phyloP scores from a whole-genome alignment of 768 basidiomycete species.

The Psilocybe cubensis region DNA sequence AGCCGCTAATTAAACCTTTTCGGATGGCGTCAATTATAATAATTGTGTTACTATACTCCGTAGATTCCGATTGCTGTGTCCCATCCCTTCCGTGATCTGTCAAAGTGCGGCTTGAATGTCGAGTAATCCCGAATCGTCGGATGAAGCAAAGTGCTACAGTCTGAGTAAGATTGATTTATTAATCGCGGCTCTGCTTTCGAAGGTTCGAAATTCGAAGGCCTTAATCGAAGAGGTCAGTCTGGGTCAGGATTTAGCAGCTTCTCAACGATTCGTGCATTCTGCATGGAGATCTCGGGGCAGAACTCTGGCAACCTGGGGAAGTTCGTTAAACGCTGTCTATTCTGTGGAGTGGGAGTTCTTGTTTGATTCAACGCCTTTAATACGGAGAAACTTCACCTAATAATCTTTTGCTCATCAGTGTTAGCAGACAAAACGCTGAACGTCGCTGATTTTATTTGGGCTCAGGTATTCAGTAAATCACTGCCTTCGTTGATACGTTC shows the following conservation, averaged over 20 bases:
- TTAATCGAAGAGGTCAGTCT: not conserved
- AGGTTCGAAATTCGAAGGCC: not conserved
- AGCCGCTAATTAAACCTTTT: not conserved
- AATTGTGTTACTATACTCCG: not conserved
- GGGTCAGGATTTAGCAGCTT: not conserved
- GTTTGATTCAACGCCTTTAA: not conserved
- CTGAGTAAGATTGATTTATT: too few species aligned
- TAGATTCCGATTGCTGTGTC: not conserved
- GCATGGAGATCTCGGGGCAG: not conserved
- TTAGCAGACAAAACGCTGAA: not conserved
- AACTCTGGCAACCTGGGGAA: not conserved
- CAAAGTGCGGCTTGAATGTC: not conserved
- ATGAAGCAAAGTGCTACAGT: not conserved
- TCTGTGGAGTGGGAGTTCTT: conserved; percentile 3
- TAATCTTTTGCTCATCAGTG: not conserved
- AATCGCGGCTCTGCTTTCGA: not conserved
- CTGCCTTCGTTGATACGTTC: not conserved
- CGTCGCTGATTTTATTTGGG: not conserved
- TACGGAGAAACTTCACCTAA: not conserved
- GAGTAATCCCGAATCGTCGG: not conserved
- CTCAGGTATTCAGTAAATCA: not conserved
- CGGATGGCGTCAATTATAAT: not conserved
- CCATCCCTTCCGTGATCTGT: not conserved
- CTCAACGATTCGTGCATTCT: not conserved
- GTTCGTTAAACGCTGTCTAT: not conserved